Conservation (phyloP, 2,329 filamentous ascomycete species). For the Chrysoporthe austroafricana region DNA sequence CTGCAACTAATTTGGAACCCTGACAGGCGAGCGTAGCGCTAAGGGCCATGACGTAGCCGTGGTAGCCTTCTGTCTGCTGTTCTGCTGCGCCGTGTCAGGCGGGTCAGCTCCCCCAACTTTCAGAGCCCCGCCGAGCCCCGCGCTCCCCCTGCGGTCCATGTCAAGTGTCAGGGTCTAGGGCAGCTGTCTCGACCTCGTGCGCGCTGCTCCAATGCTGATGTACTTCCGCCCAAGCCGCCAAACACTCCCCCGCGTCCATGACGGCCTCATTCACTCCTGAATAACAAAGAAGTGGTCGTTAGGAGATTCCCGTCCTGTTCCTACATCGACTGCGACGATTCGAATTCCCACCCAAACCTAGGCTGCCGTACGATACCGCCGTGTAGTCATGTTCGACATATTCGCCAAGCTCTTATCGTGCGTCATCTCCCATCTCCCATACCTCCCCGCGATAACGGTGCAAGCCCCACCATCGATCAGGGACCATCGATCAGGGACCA, state of each 20-base stretch:
- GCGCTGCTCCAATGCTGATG: conserved; percentile 7
- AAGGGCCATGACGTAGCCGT: neutral
- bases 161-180: conserved; percentile 22
- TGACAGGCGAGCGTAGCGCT: neutral
- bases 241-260: neutral
- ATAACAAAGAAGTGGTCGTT: neutral
- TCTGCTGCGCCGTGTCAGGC: neutral
- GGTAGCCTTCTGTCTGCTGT: neutral
- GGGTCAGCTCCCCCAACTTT: neutral
- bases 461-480: conserved; percentile 30
- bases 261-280: neutral
- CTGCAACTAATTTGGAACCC: neutral
- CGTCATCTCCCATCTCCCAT: conserved; percentile 44
- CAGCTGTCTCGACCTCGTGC: conserved; percentile 25
- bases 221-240: conserved; percentile 5
- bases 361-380: neutral
- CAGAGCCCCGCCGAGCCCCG: conserved; percentile 3
- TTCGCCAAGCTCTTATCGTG: conserved; percentile 79
- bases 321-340: neutral
- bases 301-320: neutral
- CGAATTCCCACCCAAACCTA: neutral
- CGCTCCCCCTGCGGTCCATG: neutral
- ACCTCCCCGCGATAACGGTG: conserved; percentile 18
- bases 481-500: conserved; percentile 11
- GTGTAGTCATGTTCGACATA: conserved; percentile 70